These are phyloP conservation scores for Amauroascus niger DNA, from an alignment of 2,329 filamentous ascomycete genomes.

Conservation along the genomic window DNA sequence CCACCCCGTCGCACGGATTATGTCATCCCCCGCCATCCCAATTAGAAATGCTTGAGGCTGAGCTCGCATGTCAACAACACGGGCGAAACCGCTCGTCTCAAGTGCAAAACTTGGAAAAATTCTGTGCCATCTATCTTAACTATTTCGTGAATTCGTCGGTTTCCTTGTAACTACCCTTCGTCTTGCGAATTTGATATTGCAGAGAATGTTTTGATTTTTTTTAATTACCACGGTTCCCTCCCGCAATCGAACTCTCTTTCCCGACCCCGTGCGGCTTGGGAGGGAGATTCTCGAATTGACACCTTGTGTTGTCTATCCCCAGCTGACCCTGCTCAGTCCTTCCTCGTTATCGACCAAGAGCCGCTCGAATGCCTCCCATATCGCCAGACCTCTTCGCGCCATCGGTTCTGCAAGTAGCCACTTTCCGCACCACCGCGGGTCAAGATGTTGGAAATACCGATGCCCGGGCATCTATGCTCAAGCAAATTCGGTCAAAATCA, in stretches of 20 bases:
- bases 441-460: background rate
- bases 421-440: background rate
- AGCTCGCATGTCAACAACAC: constrained; percentile 1
- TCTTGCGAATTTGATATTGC: background rate
- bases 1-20: constrained; percentile 4
- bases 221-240: background rate
- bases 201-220: background rate
- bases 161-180: too few relatives aligned
- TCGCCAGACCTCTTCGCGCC: background rate
- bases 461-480: background rate
- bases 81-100: background rate
- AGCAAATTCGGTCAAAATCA: background rate
- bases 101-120: background rate
- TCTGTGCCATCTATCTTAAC: background rate
- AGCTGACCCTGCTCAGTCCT: background rate
- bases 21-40: constrained; percentile 16
- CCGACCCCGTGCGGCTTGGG: background rate
- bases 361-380: background rate
- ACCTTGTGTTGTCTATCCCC: background rate
- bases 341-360: background rate
- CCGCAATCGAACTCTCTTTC: background rate
- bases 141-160: background rate
- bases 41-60: constrained; percentile 5
- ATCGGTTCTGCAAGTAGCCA: background rate
- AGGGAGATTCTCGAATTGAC: background rate